Percentiles rank a stretch among this genome's conserved stretches.
Evolutionary conservation across 2,329 filamentous ascomycete genomes (phyloP).

Genomic region (Myriosclerotinia scirpicola): DNA sequence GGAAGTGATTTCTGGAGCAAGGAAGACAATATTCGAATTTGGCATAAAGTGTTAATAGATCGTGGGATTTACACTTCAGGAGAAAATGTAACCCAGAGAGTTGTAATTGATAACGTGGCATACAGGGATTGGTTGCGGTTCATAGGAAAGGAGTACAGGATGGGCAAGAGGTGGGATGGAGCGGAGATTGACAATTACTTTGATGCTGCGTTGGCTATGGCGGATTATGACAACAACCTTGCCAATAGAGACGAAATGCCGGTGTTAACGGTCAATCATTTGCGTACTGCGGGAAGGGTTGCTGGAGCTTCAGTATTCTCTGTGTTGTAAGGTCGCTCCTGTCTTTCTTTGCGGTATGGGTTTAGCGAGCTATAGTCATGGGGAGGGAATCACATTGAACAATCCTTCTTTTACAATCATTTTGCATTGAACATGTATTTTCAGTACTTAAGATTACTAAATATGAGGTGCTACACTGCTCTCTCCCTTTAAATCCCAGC

Average conservation of each 20-base stretch:
- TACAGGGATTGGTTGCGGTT: not conserved
- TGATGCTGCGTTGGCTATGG: conserved; percentile 3
- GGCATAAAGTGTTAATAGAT: not conserved
- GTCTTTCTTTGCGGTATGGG: not conserved
- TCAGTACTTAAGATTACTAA: not conserved
- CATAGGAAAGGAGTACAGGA: not conserved
- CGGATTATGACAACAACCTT: not conserved
- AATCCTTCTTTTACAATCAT: not conserved
- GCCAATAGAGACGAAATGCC: rapidly evolving
- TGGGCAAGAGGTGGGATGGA: conserved; percentile 9
- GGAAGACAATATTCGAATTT: not conserved
- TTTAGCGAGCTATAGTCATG: not conserved
- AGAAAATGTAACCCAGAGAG: not conserved
- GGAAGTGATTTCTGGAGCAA: conserved; percentile 1
- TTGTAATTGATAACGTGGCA: not conserved
- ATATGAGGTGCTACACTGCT: not conserved
- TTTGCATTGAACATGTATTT: not conserved
- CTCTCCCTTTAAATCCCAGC: no score
- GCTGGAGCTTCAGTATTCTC: not conserved
- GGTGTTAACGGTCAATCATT: not conserved
- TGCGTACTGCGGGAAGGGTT: not conserved
- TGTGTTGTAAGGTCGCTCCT: not conserved
- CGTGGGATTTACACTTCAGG: not conserved
- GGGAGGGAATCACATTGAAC: no score
- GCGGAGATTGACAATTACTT: conserved; percentile 4